Conservation (phyloP, 2,329 filamentous ascomycete genomes). For the Fusarium nurragi region DNA sequence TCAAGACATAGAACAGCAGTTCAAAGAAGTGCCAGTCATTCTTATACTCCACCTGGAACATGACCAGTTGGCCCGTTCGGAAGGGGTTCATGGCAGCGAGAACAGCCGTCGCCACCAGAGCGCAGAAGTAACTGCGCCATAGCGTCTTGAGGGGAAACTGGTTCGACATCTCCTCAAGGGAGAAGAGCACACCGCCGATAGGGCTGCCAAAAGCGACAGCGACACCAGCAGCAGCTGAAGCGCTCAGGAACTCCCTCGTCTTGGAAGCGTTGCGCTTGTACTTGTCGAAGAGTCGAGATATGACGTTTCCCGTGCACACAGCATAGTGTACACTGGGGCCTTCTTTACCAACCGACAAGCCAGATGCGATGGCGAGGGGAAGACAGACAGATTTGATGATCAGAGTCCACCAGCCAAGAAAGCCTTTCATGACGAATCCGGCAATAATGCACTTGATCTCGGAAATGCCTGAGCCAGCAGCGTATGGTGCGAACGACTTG, state of each 20-base stretch:
- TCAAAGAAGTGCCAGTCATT: constrained; percentile 99
- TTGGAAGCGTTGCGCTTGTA: constrained; percentile 93
- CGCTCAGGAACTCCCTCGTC: constrained; percentile 92
- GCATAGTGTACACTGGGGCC: constrained; percentile 99
- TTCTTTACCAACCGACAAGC: constrained; percentile 95
- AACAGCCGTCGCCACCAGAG: constrained; percentile 91
- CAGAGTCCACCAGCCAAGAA: constrained; percentile 89
- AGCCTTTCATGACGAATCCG: constrained; percentile 99
- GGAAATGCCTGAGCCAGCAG: constrained; percentile 94
- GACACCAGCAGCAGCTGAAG: constrained; percentile 92
- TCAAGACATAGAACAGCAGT: constrained; percentile 87
- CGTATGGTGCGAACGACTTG: constrained; percentile 92
- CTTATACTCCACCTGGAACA: constrained; percentile 98
- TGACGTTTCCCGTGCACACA: constrained; percentile 96
- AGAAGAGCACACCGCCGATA: constrained; percentile 96
- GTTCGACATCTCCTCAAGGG: constrained; percentile 96
- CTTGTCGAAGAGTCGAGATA: constrained; percentile 91
- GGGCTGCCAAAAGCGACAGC: constrained; percentile 97
- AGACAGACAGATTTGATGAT: constrained; percentile 93
- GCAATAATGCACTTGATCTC: constrained; percentile 99
- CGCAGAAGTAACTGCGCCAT: constrained; percentile 98
- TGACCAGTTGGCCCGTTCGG: constrained; percentile 94
- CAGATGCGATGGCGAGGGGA: constrained; percentile 91
- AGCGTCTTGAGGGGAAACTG: constrained; percentile 97
- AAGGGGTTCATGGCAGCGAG: constrained; percentile 97